Percentiles rank a stretch among this genome's conserved stretches.
phyloP scores from a whole-genome alignment of 495 filamentous ascomycete species.

The Neohortaea acidophila region DNA sequence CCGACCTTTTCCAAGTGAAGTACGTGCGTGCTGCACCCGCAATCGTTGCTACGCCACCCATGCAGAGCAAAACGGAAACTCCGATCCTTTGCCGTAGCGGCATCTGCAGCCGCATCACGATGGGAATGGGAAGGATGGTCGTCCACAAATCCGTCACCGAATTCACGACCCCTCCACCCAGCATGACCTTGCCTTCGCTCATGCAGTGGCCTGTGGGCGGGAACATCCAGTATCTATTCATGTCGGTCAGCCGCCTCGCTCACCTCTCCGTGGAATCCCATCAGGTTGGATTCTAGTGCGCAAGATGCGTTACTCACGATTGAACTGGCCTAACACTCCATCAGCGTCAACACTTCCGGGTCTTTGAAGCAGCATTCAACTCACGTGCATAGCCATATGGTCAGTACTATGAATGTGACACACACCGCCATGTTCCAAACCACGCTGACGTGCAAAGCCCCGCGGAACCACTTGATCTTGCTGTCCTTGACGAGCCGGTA shows the following conservation, averaged over 20 bases:
- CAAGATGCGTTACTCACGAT: no score
- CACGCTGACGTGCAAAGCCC: slow-evolving; percentile 32
- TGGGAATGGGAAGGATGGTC: slow-evolving; percentile 44
- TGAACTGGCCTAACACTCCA: slow-evolving; percentile 29
- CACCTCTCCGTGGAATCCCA: no score
- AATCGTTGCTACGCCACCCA: slow-evolving; percentile 43
- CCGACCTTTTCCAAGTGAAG: slow-evolving; percentile 37
- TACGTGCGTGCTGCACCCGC: slow-evolving; percentile 41
- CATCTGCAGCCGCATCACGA: slow-evolving; percentile 40
- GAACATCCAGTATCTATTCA: slow-evolving; percentile 40
- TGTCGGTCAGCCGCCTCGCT: no score
- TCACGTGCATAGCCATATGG: slow-evolving; percentile 43
- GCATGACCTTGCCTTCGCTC: slow-evolving; percentile 34
- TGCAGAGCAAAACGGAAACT: slow-evolving; percentile 41
- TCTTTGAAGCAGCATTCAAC: slow-evolving; percentile 8
- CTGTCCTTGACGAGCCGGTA: slow-evolving; percentile 34
- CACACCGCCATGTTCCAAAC: slow-evolving; percentile 32
- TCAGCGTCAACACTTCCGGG: neutral
- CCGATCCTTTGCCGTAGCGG: slow-evolving; percentile 39
- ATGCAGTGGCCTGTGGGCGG: slow-evolving; percentile 33
- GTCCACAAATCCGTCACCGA: slow-evolving; percentile 43
- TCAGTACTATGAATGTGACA: slow-evolving; percentile 34
- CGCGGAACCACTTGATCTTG: slow-evolving; percentile 27
- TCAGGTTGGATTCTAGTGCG: no score
- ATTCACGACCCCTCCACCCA: slow-evolving; percentile 43